A percentile compares a stretch with the other conserved stretches of the same genome.
phyloP scores from a whole-genome alignment of 371 early-diverging fungal species.

The Dichotomocladium elegans region DNA sequence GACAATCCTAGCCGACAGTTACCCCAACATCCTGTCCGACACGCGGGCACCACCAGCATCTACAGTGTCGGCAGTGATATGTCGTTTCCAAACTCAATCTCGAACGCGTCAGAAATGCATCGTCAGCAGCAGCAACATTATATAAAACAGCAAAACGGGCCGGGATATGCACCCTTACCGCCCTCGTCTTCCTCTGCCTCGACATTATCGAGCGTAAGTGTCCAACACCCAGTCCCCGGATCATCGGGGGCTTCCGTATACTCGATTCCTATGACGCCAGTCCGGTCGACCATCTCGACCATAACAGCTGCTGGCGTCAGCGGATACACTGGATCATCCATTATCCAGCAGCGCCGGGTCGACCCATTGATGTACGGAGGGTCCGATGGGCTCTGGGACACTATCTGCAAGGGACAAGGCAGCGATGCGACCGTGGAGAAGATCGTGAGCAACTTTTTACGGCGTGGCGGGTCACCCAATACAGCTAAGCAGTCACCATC shows the following conservation, averaged over 20 bases:
- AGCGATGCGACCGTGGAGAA: constrained; percentile 36
- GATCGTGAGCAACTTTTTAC: constrained; percentile 42
- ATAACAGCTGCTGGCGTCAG: too few relatives aligned
- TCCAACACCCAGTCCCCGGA: neutral
- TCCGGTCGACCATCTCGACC: constrained; percentile 12
- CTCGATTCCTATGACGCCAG: constrained; percentile 20
- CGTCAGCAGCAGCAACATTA: neutral
- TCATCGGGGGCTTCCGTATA: constrained; percentile 4
- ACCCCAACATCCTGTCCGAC: constrained; percentile 2
- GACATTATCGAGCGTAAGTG: constrained; percentile 1
- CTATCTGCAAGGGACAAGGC: constrained; percentile 28
- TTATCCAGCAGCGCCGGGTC: constrained; percentile 36
- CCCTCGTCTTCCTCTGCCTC: constrained; percentile 10
- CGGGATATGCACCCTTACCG: constrained; percentile 6
- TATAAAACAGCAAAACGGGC: constrained; percentile 13
- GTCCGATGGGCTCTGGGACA: constrained; percentile 45
- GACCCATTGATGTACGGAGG: constrained; percentile 45
- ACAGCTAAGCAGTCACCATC: constrained; percentile 41
- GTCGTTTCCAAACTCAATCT: constrained; percentile 1
- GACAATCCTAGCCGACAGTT: constrained; percentile 2
- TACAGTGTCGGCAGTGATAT: constrained; percentile 18
- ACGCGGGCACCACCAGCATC: constrained; percentile 13
- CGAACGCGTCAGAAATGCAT: neutral
- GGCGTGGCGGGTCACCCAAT: constrained; percentile 49
- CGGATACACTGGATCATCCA: constrained; percentile 12